A percentile compares a stretch with the other conserved stretches of the same genome.
Evolutionary conservation across 306 rosid genomes (phyloP).

Genomic region (Trifolium fragiferum): DNA sequence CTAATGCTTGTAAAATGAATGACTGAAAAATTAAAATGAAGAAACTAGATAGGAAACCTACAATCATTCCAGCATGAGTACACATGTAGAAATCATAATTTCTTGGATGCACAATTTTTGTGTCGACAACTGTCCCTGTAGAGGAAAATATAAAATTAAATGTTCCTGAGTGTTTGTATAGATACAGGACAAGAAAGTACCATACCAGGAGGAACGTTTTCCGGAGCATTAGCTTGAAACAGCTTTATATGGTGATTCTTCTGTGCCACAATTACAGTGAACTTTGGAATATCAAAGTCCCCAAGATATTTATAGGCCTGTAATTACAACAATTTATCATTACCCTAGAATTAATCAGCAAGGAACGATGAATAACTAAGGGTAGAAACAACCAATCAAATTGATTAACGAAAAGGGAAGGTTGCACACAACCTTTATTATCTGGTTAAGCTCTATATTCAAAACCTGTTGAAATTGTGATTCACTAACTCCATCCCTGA

Average conservation of each 20-base stretch:
- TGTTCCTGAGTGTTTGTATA: conserved; percentile 2
- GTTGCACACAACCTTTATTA: too few species aligned
- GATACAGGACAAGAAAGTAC: conserved; percentile 32
- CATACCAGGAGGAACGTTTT: conserved; percentile 91
- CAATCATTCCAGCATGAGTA: conserved; percentile 79
- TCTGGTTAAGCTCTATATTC: too few species aligned
- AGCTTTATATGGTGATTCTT: conserved; percentile 86
- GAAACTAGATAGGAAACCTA: conserved; percentile 48
- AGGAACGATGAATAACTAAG: too few species aligned
- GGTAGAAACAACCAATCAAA: too few species aligned
- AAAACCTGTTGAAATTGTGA: too few species aligned
- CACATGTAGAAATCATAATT: conserved; percentile 90
- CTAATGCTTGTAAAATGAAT: conserved; percentile 30
- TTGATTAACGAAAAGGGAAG: too few species aligned
- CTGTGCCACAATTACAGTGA: conserved; percentile 83
- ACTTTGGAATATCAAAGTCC: conserved; percentile 68
- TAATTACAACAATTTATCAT: too few species aligned
- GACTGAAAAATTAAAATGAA: neutral
- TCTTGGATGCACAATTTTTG: conserved; percentile 73
- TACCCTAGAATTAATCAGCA: too few species aligned
- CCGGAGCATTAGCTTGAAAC: conserved; percentile 62
- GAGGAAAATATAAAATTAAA: conserved; percentile 32
- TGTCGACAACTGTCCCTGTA: conserved; percentile 90
- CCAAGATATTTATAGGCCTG: conserved; percentile 89
- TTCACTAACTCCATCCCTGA: too few species aligned